phyloP scores from a whole-genome alignment of 2,329 filamentous ascomycete species.

The Fusarium oligoseptatum region DNA sequence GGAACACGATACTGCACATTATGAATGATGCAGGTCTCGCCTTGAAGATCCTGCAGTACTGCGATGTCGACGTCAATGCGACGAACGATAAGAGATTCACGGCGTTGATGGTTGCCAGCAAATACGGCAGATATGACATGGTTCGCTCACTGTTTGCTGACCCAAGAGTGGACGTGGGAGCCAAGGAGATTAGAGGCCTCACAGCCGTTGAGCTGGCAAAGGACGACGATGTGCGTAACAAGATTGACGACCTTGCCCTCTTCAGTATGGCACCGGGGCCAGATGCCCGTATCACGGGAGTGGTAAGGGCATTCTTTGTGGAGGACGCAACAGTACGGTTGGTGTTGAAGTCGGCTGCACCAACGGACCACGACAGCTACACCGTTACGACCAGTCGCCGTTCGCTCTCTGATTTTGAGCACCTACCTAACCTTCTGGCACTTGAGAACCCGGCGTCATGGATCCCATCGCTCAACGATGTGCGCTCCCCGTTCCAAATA shows the following conservation, averaged over 20 bases:
- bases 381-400: conserved; percentile 95
- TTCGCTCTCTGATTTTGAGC: conserved; percentile 90
- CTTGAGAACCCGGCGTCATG: conserved; percentile 96
- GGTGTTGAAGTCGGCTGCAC: conserved; percentile 93
- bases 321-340: conserved; percentile 95
- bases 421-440: conserved; percentile 83
- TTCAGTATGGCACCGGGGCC: conserved; percentile 79
- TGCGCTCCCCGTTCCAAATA: conserved; percentile 91
- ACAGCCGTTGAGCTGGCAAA: conserved; percentile 97
- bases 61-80: conserved; percentile 96
- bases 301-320: conserved; percentile 96
- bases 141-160: conserved; percentile 90
- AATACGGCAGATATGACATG: conserved; percentile 95
- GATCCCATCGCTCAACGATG: conserved; percentile 82
- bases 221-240: conserved; percentile 96
- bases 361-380: conserved; percentile 83
- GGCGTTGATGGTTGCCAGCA: conserved; percentile 97
- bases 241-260: conserved; percentile 92
- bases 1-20: conserved; percentile 96
- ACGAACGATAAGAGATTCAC: conserved; percentile 96
- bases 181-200: conserved; percentile 87
- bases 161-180: conserved; percentile 84
- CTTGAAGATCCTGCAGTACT: conserved; percentile 80
- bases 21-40: conserved; percentile 88
- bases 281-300: conserved; percentile 88